Conservation (phyloP, 208 protist species). For the Trypanosoma melophagium region DNA sequence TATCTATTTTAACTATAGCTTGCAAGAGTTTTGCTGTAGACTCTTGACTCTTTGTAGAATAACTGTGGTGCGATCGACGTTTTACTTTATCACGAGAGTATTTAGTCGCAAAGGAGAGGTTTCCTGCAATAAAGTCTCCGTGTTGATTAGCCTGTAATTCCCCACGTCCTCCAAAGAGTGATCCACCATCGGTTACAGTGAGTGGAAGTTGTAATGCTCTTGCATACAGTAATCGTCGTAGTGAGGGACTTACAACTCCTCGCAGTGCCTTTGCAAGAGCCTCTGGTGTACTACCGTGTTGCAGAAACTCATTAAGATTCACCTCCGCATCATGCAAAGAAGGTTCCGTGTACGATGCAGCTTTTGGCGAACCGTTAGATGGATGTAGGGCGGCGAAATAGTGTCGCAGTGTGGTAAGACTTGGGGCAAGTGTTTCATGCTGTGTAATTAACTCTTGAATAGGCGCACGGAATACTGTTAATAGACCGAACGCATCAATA, state of each 20-base stretch:
- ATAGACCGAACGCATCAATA: slow-evolving; percentile 58
- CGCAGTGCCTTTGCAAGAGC: slow-evolving; percentile 45
- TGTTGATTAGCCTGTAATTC: slow-evolving; percentile 40
- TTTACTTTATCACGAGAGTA: slow-evolving; percentile 60
- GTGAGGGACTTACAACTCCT: slow-evolving; percentile 55
- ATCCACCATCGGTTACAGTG: slow-evolving; percentile 56
- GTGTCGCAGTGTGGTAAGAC: slow-evolving; percentile 46
- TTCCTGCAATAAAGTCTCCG: slow-evolving; percentile 30
- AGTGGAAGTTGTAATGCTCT: slow-evolving; percentile 68
- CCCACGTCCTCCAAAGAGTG: slow-evolving; percentile 46
- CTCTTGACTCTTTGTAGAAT: slow-evolving; percentile 53
- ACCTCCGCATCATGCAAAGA: slow-evolving; percentile 50
- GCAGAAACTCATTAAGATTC: slow-evolving; percentile 58
- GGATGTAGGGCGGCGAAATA: slow-evolving; percentile 67
- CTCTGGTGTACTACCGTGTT: slow-evolving; percentile 39
- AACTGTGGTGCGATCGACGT: slow-evolving; percentile 56
- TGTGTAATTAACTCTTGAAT: slow-evolving; percentile 49
- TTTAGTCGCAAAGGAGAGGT: slow-evolving; percentile 56
- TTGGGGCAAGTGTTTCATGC: slow-evolving; percentile 48
- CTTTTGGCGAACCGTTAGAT: slow-evolving; percentile 10
- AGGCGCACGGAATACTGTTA: slow-evolving; percentile 62
- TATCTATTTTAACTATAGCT: slow-evolving; percentile 49
- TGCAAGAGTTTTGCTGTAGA: slow-evolving; percentile 54
- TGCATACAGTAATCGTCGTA: slow-evolving; percentile 82
- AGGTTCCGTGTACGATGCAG: slow-evolving; percentile 15